These are phyloP conservation scores for Adansonia digitata DNA, from an alignment of 345 rosid species.

Conservation along the genomic window DNA sequence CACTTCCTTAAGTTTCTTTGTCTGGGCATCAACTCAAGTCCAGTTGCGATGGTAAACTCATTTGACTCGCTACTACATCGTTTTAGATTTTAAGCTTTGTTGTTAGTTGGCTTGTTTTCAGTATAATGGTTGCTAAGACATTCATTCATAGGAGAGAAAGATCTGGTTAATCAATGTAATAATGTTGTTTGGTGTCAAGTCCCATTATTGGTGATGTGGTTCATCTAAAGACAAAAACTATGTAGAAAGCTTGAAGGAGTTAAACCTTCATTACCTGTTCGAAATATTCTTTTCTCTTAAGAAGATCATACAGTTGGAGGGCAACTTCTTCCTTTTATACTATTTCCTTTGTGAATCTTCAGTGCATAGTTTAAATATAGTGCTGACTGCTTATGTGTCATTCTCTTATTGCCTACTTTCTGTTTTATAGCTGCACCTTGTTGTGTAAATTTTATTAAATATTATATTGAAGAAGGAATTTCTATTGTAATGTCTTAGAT, in stretches of 20 bases:
- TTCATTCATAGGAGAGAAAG: background rate
- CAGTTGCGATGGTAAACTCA: background rate
- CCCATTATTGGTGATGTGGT: background rate
- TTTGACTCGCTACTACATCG: background rate
- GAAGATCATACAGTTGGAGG: background rate
- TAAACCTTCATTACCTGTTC: background rate
- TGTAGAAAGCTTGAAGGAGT: background rate
- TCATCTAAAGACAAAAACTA: background rate
- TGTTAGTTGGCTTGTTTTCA: background rate
- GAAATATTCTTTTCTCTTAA: background rate
- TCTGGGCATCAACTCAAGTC: background rate
- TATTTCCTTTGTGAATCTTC: conserved; percentile 4
- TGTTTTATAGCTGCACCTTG: conserved; percentile 1
- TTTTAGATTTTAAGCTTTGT: background rate
- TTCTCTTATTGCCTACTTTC: background rate
- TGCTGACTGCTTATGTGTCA: background rate
- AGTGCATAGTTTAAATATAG: background rate
- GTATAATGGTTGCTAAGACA: background rate
- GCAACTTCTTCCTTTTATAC: background rate
- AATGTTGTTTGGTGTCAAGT: background rate
- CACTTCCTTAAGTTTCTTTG: background rate
- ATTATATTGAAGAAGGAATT: background rate
- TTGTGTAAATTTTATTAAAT: background rate
- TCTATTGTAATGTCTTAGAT: background rate
- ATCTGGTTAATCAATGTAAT: background rate